Percentiles rank a stretch among this genome's conserved stretches.
These are phyloP conservation scores for Phytophthora syringae DNA, from an alignment of 352 stramenopile genomes.

Conservation along the genomic window DNA sequence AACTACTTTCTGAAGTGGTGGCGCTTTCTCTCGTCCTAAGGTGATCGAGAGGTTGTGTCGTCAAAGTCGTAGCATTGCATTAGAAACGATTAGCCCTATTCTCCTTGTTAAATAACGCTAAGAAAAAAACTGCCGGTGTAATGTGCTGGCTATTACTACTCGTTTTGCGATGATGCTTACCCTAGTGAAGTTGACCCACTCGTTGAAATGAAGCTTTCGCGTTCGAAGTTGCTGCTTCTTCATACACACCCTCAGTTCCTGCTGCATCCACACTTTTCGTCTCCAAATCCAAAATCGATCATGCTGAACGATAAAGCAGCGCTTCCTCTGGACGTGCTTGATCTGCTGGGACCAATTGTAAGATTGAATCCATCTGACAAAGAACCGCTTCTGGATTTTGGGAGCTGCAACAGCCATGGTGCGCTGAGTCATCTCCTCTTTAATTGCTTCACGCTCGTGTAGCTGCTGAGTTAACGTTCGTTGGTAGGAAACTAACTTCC, in stretches of 20 bases:
- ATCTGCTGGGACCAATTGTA: conserved; percentile 59
- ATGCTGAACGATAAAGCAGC: conserved; percentile 60
- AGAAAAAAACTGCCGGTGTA: too few relatives aligned
- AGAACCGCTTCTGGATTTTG: conserved; percentile 63
- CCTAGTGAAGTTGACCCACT: conserved; percentile 67
- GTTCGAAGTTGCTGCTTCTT: conserved; percentile 31
- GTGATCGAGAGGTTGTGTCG: too few relatives aligned
- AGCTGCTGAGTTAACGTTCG: conserved; percentile 46
- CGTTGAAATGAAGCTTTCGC: conserved; percentile 42
- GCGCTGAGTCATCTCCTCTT: conserved; percentile 54
- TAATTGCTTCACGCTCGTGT: conserved; percentile 57
- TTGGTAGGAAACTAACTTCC: conserved; percentile 55
- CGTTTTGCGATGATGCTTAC: conserved; percentile 59
- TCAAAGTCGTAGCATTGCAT: too few relatives aligned
- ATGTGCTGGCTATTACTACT: too few relatives aligned
- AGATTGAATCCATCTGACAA: conserved; percentile 64
- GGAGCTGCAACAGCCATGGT: conserved; percentile 51
- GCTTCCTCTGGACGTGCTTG: conserved; percentile 49
- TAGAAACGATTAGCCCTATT: too few relatives aligned
- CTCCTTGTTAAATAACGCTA: too few relatives aligned
- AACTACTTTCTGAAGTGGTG: too few relatives aligned
- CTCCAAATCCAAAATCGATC: conserved; percentile 73
- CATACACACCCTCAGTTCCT: conserved; percentile 44
- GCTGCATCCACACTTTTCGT: conserved; percentile 53
- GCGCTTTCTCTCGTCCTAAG: too few relatives aligned